These are phyloP conservation scores for Clarireedia homoeocarpa DNA, from an alignment of 2,329 filamentous ascomycete species.

Conservation along the genomic window DNA sequence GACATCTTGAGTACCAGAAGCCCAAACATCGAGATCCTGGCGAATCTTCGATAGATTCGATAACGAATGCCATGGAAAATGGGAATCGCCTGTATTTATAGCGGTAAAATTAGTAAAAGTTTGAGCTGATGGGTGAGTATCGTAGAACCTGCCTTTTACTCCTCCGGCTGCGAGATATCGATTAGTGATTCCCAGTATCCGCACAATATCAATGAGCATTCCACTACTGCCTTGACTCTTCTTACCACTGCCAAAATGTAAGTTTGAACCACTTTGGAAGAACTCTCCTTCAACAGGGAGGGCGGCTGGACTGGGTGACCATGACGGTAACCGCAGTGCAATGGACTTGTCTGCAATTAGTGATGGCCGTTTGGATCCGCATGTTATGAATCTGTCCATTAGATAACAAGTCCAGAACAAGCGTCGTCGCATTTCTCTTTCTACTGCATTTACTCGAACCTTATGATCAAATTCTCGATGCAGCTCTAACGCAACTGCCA, in stretches of 20 bases:
- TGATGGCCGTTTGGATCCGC: constrained; percentile 75
- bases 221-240: constrained; percentile 68
- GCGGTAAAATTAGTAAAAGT: not conserved
- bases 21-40: constrained; percentile 79
- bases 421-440: constrained; percentile 69
- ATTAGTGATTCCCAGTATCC: constrained; percentile 76
- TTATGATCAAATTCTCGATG: constrained; percentile 66
- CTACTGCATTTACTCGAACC: constrained; percentile 53
- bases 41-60: constrained; percentile 82
- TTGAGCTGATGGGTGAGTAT: not conserved
- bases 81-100: constrained; percentile 55
- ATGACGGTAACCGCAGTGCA: constrained; percentile 66
- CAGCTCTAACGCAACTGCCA: constrained; percentile 75
- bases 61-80: constrained; percentile 84
- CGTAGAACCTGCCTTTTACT: constrained; percentile 47
- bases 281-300: constrained; percentile 68
- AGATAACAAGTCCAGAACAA: constrained; percentile 87
- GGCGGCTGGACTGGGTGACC: constrained; percentile 54
- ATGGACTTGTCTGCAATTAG: constrained; percentile 72
- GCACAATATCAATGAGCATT: constrained; percentile 77
- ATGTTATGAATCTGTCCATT: constrained; percentile 75
- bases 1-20: constrained; percentile 69
- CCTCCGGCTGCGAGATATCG: constrained; percentile 77
- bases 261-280: constrained; percentile 71
- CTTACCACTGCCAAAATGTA: constrained; percentile 59